Base-by-base conservation (phyloP, 2,329 filamentous ascomycete species). In the Diaporthe ampelina region DNA sequence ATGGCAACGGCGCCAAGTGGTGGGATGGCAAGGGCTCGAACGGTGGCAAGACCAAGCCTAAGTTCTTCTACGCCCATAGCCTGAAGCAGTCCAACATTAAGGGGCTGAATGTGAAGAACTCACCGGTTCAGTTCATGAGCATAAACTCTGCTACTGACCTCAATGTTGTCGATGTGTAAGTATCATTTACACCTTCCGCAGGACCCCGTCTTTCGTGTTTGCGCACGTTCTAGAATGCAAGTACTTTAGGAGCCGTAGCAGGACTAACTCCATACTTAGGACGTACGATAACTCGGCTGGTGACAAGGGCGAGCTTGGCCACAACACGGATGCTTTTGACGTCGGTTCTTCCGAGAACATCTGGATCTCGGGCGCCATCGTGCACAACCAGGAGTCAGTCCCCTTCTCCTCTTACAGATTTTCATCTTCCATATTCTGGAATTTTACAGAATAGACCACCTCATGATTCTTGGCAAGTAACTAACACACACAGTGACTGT, bases 251-350 rank as follows among this genome's bases (percentile, higher is more conserved):
- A 37, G 35, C 35, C 10, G 35, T 11, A 37, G 35, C 35, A 37
- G 35, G 35, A 37, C 35, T 37, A 37, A 37, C 35, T 37, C 11
- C 35, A 37, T 37, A 11, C 35, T 37, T 37, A 37, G 35, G 35
- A 83, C 78, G 56, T 79, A 86, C 45, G 83, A 86, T 73, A 85
- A 84, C 78, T 81, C 82, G 2, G 79, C 77, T 1, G 84, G 84
- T 15, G 82, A 84, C 73, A 69, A 4, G 1, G 70, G 73, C 11
- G 57, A 35, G 8, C 69, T 73, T 4, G 83, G 80, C 11, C 81
- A 87, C 77, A 91, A 91, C 84, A 91, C 89, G 0, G 90, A 91
- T 77, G 90, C 85, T 1, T 91, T 91, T 76, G 89, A 91, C 71
- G 85, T 91, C 61, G 87, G 88, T 59, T 83, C 80, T 50, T 89